A percentile compares a stretch with the other conserved stretches of the same genome.
phyloP scores from a whole-genome alignment of 1,284 basidiomycete species.

The Sanguinoderma infundibulare region DNA sequence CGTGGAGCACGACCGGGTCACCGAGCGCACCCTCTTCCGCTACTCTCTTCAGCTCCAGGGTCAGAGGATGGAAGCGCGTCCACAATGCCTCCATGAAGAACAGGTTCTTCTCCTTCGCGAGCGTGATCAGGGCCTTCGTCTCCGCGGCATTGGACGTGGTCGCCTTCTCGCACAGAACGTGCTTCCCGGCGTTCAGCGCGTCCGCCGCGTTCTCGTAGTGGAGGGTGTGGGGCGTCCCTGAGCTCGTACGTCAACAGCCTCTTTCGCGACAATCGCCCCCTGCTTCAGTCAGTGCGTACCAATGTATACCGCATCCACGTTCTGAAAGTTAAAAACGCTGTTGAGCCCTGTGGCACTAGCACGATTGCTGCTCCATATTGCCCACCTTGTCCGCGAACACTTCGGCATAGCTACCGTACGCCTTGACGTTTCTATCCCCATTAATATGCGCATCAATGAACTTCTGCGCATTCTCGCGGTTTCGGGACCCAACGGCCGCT shows the following conservation, averaged over 20 bases:
- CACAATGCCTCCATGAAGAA: constrained; percentile 92
- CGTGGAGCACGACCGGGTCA: constrained; percentile 64
- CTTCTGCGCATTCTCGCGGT: constrained; percentile 65
- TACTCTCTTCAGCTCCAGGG: constrained; percentile 66
- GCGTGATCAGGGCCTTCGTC: constrained; percentile 65
- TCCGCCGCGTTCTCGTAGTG: constrained; percentile 84
- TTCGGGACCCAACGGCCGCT: constrained; percentile 82
- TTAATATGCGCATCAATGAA: constrained; percentile 65
- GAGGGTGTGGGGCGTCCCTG: constrained; percentile 85
- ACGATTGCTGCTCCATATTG: constrained; percentile 12
- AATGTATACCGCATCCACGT: constrained; percentile 83
- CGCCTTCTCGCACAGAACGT: constrained; percentile 88
- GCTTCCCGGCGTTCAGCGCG: constrained; percentile 81
- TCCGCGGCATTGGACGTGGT: constrained; percentile 71
- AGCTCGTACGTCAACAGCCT: neutral
- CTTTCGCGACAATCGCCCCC: neutral
- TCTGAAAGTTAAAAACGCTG: too few species aligned
- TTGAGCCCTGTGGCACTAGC: too few species aligned
- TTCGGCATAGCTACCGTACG: constrained; percentile 80
- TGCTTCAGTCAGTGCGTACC: constrained; percentile 43
- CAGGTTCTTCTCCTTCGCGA: constrained; percentile 77
- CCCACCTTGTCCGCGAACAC: constrained; percentile 74
- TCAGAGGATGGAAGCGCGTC: constrained; percentile 80
- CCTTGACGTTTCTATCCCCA: constrained; percentile 60
- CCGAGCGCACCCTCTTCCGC: constrained; percentile 67